Base-by-base conservation (phyloP, 23 red algal genomes). In the Chondrus crispus region DNA sequence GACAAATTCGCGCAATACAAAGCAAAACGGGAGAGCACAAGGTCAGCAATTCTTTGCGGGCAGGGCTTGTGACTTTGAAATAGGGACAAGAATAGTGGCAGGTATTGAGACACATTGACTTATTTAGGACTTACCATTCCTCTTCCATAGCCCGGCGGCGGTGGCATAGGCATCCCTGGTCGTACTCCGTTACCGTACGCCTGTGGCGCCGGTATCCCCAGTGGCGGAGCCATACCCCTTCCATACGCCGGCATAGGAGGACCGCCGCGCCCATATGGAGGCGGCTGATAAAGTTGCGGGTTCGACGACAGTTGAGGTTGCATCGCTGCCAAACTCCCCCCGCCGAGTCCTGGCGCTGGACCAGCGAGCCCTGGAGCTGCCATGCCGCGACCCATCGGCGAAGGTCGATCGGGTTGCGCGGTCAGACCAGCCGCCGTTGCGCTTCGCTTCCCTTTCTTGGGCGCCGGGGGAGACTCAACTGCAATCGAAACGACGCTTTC, bases 401-500 rank as follows among this genome's bases (percentile, higher is more conserved):
- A 48, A 6, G 60, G 9, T 29, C 87, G 87, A 11, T 90, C 87
- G 12, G 73, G 9, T 11, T 35, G 44, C 7, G 78, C 11, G 18
- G 89, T 38, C 46, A 92, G 68, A 18, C 87, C 87, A 26, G 87
- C 87, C 1, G 77, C 76, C 6, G 89, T 57, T 30, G 89, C 89
- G 37, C 43, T 73, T 5, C 89, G 75, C 83, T 87, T 87, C 35
- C 76, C 76, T 55, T 80, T 88, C 10, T 76, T 81, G n/a, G 83
- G 71, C 5, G 94, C 50, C 11, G 96, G 96, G 52, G 96, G 80
- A 28, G 75, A 74, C 66, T 94, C 96, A 19, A 98, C 96, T 3
- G 96, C 90, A 57, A 98, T 80, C 12, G 96, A 85, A 41, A 98
- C 93, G 11, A 98, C 96, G 57, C 91, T 76, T 45, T 98, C 91